Percentiles rank a stretch among this genome's conserved stretches.
These are phyloP conservation scores for Sporobolomyces pararoseus DNA, from an alignment of 768 basidiomycete species.

Conservation along the genomic window DNA sequence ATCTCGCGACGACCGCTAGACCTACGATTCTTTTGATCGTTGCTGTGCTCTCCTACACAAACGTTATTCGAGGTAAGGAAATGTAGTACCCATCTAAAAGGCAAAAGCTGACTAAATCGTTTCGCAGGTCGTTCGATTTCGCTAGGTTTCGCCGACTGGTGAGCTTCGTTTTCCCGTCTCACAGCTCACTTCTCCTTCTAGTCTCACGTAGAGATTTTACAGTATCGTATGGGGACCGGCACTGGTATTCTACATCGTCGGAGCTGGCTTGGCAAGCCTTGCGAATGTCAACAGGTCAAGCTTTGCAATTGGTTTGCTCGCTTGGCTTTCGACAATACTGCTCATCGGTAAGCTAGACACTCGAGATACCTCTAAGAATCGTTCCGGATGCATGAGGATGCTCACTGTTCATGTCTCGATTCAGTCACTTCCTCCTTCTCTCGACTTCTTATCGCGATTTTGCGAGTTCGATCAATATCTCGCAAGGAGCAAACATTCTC, in stretches of 20 bases:
- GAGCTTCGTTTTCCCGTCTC: not conserved
- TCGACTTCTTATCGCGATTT: constrained; percentile 47
- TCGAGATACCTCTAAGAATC: not conserved
- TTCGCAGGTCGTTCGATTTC: constrained; percentile 14
- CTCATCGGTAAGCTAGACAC: constrained; percentile 6
- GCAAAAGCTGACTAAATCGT: not conserved
- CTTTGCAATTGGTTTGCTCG: constrained; percentile 27
- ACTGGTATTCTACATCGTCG: constrained; percentile 8
- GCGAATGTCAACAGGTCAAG: rapidly evolving
- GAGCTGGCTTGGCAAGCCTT: constrained; percentile 23
- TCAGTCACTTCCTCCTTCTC: constrained; percentile 30
- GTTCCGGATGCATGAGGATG: too few relatives aligned
- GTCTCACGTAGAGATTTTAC: too few relatives aligned
- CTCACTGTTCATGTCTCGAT: too few relatives aligned
- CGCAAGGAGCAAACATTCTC: not conserved
- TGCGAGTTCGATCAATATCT: constrained; percentile 36
- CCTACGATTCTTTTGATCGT: constrained; percentile 35
- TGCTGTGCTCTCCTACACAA: constrained; percentile 20
- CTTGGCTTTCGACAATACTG: constrained; percentile 18
- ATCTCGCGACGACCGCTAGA: constrained; percentile 22
- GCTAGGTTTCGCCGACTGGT: constrained; percentile 26
- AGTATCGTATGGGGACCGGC: constrained; percentile 40
- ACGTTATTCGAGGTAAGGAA: constrained; percentile 26
- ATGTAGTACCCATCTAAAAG: not conserved
- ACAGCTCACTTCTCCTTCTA: not conserved